Evolutionary conservation across 805 yeast genomes (phyloP), one percentile per base, ranked within the genome.

Genomic region (Phaffomyces thermotolerans): DNA sequence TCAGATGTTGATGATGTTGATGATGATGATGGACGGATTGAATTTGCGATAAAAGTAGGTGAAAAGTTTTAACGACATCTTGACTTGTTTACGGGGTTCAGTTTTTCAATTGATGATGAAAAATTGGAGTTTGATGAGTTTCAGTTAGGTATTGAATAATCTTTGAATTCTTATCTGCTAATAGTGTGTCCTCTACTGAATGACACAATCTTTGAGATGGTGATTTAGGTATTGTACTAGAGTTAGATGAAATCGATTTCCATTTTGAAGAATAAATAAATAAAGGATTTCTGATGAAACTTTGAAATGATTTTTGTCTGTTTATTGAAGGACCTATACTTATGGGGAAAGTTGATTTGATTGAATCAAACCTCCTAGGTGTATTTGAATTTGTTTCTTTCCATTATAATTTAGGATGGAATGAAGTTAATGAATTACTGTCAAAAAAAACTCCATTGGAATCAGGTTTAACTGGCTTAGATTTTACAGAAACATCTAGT

Each of bases 101-200:
- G 44, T 14, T 45, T 46, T 15, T 14, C 43, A 37, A 18, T 15
- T 29, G 34, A 32, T n/a, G 17, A n/a, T 13, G 29, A 18, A 23
- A 47, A 47, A 22, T 47, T 47, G 1, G 49, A 39, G 2, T 27
- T 27, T 13, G 10, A 10, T 13, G 30, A 22, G 8, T 38, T 24
- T 15, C 49, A 36, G 7, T 9, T 34, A 4, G 46, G 48, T 2
- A 56, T 15, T 2, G 45, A 29, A 30, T 38, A 55, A 30, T 54
- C 59, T 9, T 48, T 39, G 33, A 56, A 52, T 27, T 53, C 54
- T 41, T 40, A 34, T 56, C 60, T 2, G 58, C 59, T 4, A 44
- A 22, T 4, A 56, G 36, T 10, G 60, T 56, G 14, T 56, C 60
- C 33, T 56, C 59, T 1, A 56, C 52, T 3, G 45, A 37, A 38